Percentiles rank a stretch among this genome's conserved stretches.
These are phyloP conservation scores for Paracoccidioides brasiliensis DNA, from an alignment of 2,329 filamentous ascomycete species.

Conservation along the genomic window DNA sequence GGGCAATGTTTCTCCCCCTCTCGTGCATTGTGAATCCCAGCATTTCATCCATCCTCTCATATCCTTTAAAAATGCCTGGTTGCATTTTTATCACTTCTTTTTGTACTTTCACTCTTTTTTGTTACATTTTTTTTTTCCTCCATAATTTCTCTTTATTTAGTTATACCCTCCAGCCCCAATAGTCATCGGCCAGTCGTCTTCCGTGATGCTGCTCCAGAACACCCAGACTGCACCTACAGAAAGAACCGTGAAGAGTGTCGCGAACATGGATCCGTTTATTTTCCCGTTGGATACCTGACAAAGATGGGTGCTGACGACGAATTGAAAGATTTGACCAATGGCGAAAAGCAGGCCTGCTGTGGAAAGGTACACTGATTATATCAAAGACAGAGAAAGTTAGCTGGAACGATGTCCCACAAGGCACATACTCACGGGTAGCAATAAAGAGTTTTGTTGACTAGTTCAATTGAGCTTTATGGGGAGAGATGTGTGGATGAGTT, in stretches of 20 bases:
- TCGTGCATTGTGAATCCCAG: neutral
- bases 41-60: too few species aligned
- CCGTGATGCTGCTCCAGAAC: slow-evolving; percentile 98
- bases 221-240: slow-evolving; percentile 75
- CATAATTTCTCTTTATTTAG: slow-evolving; percentile 6
- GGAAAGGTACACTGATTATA: slow-evolving; percentile 52
- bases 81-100: too few species aligned
- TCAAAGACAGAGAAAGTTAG: neutral
- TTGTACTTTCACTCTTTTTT: neutral
- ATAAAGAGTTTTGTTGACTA: neutral
- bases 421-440: neutral
- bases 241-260: slow-evolving; percentile 81
- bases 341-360: slow-evolving; percentile 70
- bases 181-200: slow-evolving; percentile 83
- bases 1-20: neutral
- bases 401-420: neutral
- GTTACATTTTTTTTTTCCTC: neutral
- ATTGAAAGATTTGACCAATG: slow-evolving; percentile 90
- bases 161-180: slow-evolving; percentile 20
- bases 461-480: too few species aligned
- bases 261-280: slow-evolving; percentile 86
- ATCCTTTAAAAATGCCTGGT: too few species aligned
- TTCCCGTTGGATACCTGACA: slow-evolving; percentile 71
- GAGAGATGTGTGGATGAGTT: too few species aligned
- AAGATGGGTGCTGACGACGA: slow-evolving; percentile 80